A percentile compares a stretch with the other conserved stretches of the same genome.
Evolutionary conservation across 2,329 filamentous ascomycete genomes (phyloP).

Genomic region (Colletotrichum navitas): DNA sequence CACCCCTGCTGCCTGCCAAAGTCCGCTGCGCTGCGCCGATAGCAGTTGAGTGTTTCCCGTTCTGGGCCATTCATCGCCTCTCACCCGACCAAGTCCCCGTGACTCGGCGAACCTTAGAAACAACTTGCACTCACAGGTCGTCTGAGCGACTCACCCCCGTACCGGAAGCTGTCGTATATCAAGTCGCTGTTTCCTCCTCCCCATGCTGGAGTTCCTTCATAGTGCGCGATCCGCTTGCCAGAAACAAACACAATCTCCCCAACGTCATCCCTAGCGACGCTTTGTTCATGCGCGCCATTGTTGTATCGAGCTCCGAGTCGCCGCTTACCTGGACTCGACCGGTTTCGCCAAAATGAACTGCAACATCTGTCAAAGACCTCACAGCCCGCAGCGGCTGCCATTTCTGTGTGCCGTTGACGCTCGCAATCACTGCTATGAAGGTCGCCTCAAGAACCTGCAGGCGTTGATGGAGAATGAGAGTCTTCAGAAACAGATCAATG

Average conservation of each 20-base stretch:
- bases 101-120: slow-evolving; percentile 32
- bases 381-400: slow-evolving; percentile 67
- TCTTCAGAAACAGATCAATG: slow-evolving; percentile 63
- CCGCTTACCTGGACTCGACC: slow-evolving; percentile 6
- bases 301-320: slow-evolving; percentile 12
- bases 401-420: slow-evolving; percentile 80
- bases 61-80: slow-evolving; percentile 29
- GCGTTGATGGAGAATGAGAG: slow-evolving; percentile 73
- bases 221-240: slow-evolving; percentile 1
- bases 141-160: slow-evolving; percentile 19
- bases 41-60: slow-evolving; percentile 35
- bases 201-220: background rate
- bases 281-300: slow-evolving; percentile 28
- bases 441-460: slow-evolving; percentile 70
- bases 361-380: slow-evolving; percentile 72
- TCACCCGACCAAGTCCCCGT: slow-evolving; percentile 40
- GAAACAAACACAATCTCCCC: slow-evolving; percentile 34
- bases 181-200: slow-evolving; percentile 19
- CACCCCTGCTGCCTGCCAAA: slow-evolving; percentile 39
- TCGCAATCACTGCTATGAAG: slow-evolving; percentile 75
- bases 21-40: slow-evolving; percentile 26
- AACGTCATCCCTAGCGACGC: slow-evolving; percentile 21
- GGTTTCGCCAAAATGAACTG: slow-evolving; percentile 68
- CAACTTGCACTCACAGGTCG: slow-evolving; percentile 23
- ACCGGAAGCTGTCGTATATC: slow-evolving; percentile 20